Conservation (phyloP, 2,329 filamentous ascomycete species). For the Ophiostoma fasciatum region DNA sequence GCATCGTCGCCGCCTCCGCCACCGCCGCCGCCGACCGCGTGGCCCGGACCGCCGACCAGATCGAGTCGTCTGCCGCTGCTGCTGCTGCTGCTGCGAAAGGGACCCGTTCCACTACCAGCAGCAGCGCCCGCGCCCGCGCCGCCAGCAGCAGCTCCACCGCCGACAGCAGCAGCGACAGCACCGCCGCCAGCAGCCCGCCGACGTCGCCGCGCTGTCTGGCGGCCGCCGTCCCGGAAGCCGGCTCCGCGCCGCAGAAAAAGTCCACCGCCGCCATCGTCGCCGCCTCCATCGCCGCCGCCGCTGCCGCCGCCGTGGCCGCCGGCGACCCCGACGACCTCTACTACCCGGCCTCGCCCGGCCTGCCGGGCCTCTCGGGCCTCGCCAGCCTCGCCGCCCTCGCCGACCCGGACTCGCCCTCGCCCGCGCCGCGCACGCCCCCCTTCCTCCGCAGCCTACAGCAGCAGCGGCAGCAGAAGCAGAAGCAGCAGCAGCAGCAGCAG, state of each 20-base stretch:
- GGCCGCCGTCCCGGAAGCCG: no score
- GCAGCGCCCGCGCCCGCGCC: not conserved
- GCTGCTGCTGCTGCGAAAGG: not conserved
- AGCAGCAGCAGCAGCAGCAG: not conserved
- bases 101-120: not conserved
- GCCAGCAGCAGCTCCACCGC: constrained; percentile 2
- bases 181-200: constrained; percentile 4
- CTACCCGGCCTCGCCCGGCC: not conserved
- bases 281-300: constrained; percentile 7
- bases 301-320: constrained; percentile 1
- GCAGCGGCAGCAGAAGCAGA: not conserved
- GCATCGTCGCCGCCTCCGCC: constrained; percentile 32
- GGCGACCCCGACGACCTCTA: constrained; percentile 4
- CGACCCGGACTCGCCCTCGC: constrained; percentile 1
- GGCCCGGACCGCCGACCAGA: constrained; percentile 11
- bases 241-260: constrained; percentile 20
- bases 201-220: constrained; percentile 13
- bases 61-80: no score
- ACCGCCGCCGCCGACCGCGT: constrained; percentile 23
- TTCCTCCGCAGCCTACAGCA: constrained; percentile 5
- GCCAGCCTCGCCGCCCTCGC: constrained; percentile 2
- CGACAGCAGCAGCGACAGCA: constrained; percentile 3
- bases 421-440: not conserved
- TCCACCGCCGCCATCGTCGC: constrained; percentile 8
- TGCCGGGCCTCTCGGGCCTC: not conserved